Base-by-base conservation (phyloP, 1,284 basidiomycete genomes). In the Melanopsichium pennsylvanicum region DNA sequence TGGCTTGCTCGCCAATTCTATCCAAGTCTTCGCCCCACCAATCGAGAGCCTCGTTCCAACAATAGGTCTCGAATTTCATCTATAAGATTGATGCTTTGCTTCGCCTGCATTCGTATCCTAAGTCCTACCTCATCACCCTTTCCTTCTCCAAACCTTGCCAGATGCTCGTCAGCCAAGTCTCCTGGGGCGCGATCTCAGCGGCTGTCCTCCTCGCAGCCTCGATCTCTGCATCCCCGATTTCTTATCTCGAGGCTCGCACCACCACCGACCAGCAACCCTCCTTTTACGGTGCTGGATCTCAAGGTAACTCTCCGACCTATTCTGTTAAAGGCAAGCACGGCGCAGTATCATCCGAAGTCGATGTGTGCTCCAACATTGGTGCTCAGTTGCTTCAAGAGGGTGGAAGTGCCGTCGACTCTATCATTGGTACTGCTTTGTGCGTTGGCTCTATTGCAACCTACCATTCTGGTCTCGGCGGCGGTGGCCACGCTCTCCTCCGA, bases 401-500 rank as follows among this genome's bases (percentile, higher is more conserved):
- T 13, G 83, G 83, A 9, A 81, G 78, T 37, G 83, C 83, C 2
- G 82, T 81, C 18, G 83, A 83, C 49, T 74, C 73, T 62, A 75
- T 61, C 49, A 71, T 72, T 29, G 55, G 49, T 12, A 71, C 82
- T 0, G 68, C 77, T 7, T 77, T 83, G 11, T 83, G 83, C 41
- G 81, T 84, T 21, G 83, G 83, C 4, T 76, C 74, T 16, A 79
- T 83, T 40, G 60, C 72, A n/a, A 73, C 76, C 2, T 84, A 80
- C 63, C 82, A 82, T 59, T 81, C 79, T 2, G 83, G 83, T 7
- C 81, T 83, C 25, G 83, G 82, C 5, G 82, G 83, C 2, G 78
- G 78, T 10, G 78, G 78, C 0, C 73, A 76, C 38, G 70, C 70
- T n/a, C 50, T 79, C 18, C 59, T 79, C 21, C 72, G 76, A 25